phyloP scores from a whole-genome alignment of 768 basidiomycete genomes.

The Phanerochaete carnosa region DNA sequence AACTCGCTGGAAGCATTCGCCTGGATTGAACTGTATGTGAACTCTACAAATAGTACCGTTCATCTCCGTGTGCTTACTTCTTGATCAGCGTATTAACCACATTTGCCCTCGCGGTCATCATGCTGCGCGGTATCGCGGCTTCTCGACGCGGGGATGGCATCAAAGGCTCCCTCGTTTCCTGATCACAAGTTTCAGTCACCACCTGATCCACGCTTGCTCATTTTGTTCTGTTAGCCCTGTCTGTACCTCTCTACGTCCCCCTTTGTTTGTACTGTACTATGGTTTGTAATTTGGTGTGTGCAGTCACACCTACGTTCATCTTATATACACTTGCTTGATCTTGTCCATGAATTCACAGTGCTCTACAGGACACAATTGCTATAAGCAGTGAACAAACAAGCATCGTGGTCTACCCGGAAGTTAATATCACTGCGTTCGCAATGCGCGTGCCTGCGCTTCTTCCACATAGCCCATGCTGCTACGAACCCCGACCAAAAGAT shows the following conservation, averaged over 20 bases:
- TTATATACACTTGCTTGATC: background rate
- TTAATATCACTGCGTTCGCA: no score
- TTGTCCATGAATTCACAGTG: no score
- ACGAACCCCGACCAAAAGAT: no score
- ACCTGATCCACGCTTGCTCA: background rate
- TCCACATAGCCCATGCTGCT: no score
- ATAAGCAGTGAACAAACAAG: no score
- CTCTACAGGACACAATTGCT: no score
- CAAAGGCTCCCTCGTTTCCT: slow-evolving; percentile 32
- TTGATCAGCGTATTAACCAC: slow-evolving; percentile 60
- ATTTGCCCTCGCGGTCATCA: slow-evolving; percentile 52
- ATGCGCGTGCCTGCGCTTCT: no score
- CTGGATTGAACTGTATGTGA: slow-evolving; percentile 67
- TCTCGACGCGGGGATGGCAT: slow-evolving; percentile 67
- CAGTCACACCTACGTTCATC: background rate
- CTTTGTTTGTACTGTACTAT: background rate
- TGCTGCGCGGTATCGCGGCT: slow-evolving; percentile 57
- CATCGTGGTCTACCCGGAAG: no score
- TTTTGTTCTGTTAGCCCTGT: background rate
- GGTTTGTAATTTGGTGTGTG: background rate
- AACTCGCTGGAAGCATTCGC: slow-evolving; percentile 75
- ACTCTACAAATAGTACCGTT: background rate
- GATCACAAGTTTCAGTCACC: background rate
- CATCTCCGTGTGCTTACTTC: background rate
- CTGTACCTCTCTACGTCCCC: background rate